Evolutionary conservation across 2,329 filamentous ascomycete species (phyloP), one percentile per base, ranked within the genome.

Genomic region (Monosporascus sp.): DNA sequence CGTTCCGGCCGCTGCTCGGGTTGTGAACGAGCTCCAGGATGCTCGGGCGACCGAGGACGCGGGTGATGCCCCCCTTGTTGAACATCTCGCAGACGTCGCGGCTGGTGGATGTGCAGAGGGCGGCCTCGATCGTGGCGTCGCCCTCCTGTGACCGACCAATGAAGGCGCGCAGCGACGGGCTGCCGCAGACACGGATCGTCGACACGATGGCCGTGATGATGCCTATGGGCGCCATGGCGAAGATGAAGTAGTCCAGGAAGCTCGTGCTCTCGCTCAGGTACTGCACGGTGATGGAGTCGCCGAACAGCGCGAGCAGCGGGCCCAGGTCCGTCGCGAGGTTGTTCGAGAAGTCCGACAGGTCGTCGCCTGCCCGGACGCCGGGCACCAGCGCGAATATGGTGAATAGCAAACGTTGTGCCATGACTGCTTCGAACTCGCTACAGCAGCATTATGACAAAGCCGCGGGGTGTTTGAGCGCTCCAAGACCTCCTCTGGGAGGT

Each of bases 51-150:
- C 71, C 70, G n/a, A 72, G 52, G 2, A 69, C 63, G 6, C 71
- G 61, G 2, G 63, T 56, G 26, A 72, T 65, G 6, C 63, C 62
- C 1, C 66, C 61, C 0, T 63, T 63, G 31, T 68, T 65, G 57
- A 58, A 74, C 2, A 74, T 54, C 49, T 75, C 72, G 43, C 71
- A 74, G 1, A 73, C 70, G 26, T 72, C 67, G 0, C 55, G 54
- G 3, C 65, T 68, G 0, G 72, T 76, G 0, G 72, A 75, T 0
- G 71, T 67, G 58, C 70, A 71, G 0, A 76, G 54, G 45, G 76
- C 73, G 0, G 65, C 60, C 51, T 77, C 73, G 1, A 60, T 67
- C 0, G 53, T 56, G 0, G 63, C 68, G 0, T 58, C 49, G 5
- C 63, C 64, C 55, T 76, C 73, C 37, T 69, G 65, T 0, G 70